Conservation (phyloP, 306 rosid species). For the Casuarina glauca region DNA sequence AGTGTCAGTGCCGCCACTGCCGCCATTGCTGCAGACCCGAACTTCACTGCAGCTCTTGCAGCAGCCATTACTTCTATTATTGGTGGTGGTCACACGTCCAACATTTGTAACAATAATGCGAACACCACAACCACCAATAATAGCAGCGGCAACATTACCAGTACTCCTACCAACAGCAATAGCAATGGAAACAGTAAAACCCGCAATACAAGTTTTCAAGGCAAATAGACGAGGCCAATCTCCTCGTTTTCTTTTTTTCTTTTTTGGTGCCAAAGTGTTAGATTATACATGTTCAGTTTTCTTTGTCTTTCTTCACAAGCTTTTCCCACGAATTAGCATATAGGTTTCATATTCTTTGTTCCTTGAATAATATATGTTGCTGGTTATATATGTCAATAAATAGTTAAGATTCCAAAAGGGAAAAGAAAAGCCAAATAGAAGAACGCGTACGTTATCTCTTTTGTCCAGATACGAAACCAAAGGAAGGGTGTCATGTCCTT, state of each 20-base stretch:
- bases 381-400: constrained; percentile 19
- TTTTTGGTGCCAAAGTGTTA: constrained; percentile 22
- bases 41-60: constrained; percentile 62
- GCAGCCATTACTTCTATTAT: constrained; percentile 66
- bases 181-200: constrained; percentile 32
- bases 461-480: constrained; percentile 22
- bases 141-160: constrained; percentile 21
- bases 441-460: constrained; percentile 7
- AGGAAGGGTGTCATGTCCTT: constrained; percentile 20
- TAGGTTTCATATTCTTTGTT: constrained; percentile 37
- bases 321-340: neutral
- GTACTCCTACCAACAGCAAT: constrained; percentile 27
- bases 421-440: constrained; percentile 5
- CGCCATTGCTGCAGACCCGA: constrained; percentile 77
- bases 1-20: constrained; percentile 56
- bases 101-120: constrained; percentile 13
- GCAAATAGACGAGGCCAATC: constrained; percentile 21
- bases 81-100: constrained; percentile 43
- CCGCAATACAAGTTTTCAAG: constrained; percentile 35
- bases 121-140: constrained; percentile 11
- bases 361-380: constrained; percentile 29
- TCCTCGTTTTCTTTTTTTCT: neutral
- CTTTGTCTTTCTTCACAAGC: neutral
- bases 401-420: neutral
- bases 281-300: constrained; percentile 14